Base-by-base conservation (phyloP, 148 eudicot species). In the Dianthus caryophyllus region DNA sequence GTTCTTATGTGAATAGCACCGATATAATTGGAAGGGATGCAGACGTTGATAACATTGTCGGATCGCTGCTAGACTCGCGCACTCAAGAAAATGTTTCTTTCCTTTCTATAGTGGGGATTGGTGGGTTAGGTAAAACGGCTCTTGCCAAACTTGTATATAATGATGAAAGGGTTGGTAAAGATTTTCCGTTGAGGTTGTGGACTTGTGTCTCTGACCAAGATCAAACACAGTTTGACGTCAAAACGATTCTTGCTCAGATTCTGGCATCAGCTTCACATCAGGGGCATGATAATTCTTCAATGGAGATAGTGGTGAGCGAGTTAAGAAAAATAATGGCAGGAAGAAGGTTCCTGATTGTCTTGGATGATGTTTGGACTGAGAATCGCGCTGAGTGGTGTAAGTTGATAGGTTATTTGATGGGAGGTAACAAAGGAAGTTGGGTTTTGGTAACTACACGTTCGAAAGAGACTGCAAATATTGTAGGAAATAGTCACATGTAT, bases 331-430 rank as follows among this genome's bases (percentile, higher is more conserved):
- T 3, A 58, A 2, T 58, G 9, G 63, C 22, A 7, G 22, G 24
- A 8, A 16, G 31, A 0, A 10, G 63, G 1, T 58, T 30, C 63
- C 17, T 58, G 41, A 58, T 58, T 26, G 33, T 56, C 5, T 56
- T 56, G 5, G 60, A 56, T 27, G 60, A 56, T 56, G 17, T 56
- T 16, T 58, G 63, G 63, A 58, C 63, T n/a, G 63, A 58, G 63
- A 58, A n/a, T 18, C 63, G 63, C 7, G 43, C 30, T 26, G 60
- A 26, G 15, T 56, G 36, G 60, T 16, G 33, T 26, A 26, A 26
- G 60, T 15, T 56, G 60, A 36, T 27, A 56, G 60, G 60, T 14
- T 30, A 56, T 15, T 56, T 56, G 60, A 1, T 56, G 31, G 60
- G 60, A 26, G 36, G 60, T 26, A 3, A 33, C 3, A 29, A 18